Evolutionary conservation across 345 rosid species (phyloP), one percentile per base, ranked within the genome.

Genomic region (Gossypium raimondii): DNA sequence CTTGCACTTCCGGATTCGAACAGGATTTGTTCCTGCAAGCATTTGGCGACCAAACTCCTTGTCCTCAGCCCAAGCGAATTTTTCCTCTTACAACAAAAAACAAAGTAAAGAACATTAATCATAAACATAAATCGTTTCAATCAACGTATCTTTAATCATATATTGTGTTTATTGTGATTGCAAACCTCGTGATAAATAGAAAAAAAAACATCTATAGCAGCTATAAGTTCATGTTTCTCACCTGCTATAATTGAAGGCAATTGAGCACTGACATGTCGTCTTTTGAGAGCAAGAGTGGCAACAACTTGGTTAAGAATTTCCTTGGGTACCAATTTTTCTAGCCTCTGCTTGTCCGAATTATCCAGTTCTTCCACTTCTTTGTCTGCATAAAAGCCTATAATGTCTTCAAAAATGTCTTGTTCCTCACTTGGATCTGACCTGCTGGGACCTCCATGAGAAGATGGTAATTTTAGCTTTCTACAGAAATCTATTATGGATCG

Each of bases 21-120:
- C 56, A 63, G 92, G 92, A 79, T 89, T 88, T 14, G 71, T 80
- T 78, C 94, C 94, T 57, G 94, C 92, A 61, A 88, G 82, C 89
- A 88, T 84, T 73, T 89, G 92, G 24, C 68, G 88, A 14, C 85
- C 89, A 27, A 88, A 89, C 79, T 85, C 94, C 53, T 44, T 75
- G 11, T 89, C 91, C 2, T 79, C 74, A 73, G 1, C 64, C 90
- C 92, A 86, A 53, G 86, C 87, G 34, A 75, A 53, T 52, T 11
- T 13, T 0, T 56, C 9, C 63, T 14, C 73, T 70, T 9, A 14
- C 7, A 70, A 51, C 11, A 70, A 9, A 4, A 57, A 43, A 13
- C 12, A 53, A 52, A 2, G 14, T 2, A 24, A 57, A 29, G 7
- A 57, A 11, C 14, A 12, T 18, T 18, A 72, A 29, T 13, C 38